These are phyloP conservation scores for Globisporangium spiculum DNA, from an alignment of 352 stramenopile genomes.

Conservation along the genomic window DNA sequence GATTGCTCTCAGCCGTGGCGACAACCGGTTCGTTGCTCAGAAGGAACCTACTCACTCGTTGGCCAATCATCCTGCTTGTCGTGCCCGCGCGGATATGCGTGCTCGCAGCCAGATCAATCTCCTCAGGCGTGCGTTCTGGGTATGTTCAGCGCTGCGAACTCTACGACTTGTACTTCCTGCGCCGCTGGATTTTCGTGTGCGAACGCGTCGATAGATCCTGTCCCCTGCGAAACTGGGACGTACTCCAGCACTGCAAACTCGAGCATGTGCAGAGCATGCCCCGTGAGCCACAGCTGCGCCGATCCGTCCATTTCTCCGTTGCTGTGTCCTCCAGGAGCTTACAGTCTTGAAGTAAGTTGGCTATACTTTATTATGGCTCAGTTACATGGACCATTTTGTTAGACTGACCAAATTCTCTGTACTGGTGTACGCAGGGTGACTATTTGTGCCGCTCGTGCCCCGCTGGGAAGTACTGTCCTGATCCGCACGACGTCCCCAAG, in stretches of 20 bases:
- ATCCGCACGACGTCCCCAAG: constrained; percentile 18
- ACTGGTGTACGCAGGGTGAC: constrained; percentile 24
- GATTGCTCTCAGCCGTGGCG: constrained; percentile 18
- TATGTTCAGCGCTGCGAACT: constrained; percentile 19
- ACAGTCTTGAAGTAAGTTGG: constrained; percentile 35
- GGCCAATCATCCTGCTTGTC: constrained; percentile 25
- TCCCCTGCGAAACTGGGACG: neutral
- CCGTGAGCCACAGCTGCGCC: constrained; percentile 51
- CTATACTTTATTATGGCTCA: neutral
- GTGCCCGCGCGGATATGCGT: constrained; percentile 36
- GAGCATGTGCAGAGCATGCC: constrained; percentile 34
- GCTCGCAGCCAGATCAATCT: constrained; percentile 12
- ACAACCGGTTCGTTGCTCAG: constrained; percentile 15
- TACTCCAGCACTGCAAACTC: constrained; percentile 13
- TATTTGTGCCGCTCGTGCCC: constrained; percentile 36
- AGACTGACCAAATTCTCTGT: neutral
- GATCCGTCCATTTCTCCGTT: constrained; percentile 31
- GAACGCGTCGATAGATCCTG: neutral
- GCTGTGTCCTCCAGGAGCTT: constrained; percentile 45
- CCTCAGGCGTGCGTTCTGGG: constrained; percentile 18
- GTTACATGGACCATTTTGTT: too few relatives aligned
- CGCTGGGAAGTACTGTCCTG: constrained; percentile 33
- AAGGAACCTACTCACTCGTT: constrained; percentile 15
- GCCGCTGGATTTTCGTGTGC: constrained; percentile 52
- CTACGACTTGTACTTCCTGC: constrained; percentile 32